A percentile compares a stretch with the other conserved stretches of the same genome.
These are phyloP conservation scores for Bifiguratus adelaidae DNA, from an alignment of 192 early-diverging fungal species.

Conservation along the genomic window DNA sequence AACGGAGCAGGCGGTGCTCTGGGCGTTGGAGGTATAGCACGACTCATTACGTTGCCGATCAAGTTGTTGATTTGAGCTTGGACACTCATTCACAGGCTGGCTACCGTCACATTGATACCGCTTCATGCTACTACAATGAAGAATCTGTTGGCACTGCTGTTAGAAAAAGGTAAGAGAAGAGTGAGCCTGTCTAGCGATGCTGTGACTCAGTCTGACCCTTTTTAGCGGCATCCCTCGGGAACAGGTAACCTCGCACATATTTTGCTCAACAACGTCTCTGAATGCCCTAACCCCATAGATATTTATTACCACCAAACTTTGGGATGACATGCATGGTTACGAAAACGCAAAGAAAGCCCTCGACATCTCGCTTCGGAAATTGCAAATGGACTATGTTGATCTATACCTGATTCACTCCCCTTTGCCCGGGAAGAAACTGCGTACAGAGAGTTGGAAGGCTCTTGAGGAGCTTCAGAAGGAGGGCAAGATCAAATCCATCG, in stretches of 20 bases:
- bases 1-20: too few relatives aligned
- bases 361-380: conserved; percentile 32
- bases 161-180: conserved; percentile 18
- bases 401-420: conserved; percentile 52
- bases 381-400: conserved; percentile 46
- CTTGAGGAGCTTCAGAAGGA: conserved; percentile 26
- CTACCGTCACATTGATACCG: conserved; percentile 45
- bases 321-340: conserved; percentile 35
- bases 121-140: conserved; percentile 28
- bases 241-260: neutral
- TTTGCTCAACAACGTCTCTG: neutral
- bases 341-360: conserved; percentile 33
- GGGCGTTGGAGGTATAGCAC: too few relatives aligned
- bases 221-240: neutral
- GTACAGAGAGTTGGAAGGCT: conserved; percentile 34
- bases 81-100: too few relatives aligned
- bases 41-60: too few relatives aligned
- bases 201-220: neutral
- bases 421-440: conserved; percentile 26
- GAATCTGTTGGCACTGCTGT: conserved; percentile 29
- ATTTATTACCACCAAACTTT: conserved; percentile 55
- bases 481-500: conserved; percentile 37
- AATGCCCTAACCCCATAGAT: conserved; percentile 22
- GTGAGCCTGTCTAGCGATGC: neutral
- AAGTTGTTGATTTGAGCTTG: too few relatives aligned